Evolutionary conservation across 2,329 filamentous ascomycete genomes (phyloP), one percentile per base, ranked within the genome.

Genomic region (Sclerotinia trifoliorum): DNA sequence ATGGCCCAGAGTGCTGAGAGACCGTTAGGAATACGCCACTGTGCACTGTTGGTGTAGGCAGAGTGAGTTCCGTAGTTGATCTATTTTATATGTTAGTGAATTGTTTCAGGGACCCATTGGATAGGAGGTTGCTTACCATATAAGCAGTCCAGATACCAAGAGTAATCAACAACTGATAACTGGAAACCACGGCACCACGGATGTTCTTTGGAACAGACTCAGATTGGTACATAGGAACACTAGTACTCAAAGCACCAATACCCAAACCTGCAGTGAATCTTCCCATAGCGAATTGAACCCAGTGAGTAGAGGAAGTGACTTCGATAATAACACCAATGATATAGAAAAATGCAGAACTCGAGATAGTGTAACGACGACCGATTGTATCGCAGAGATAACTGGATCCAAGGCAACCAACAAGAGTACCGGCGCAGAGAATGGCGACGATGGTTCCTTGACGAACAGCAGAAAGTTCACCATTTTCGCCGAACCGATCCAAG

Each of bases 121-220:
- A 55, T 5, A 32, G 5, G 10, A 44, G 10, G 13, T 29, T 65
- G 70, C 75, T 73, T 67, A 86, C 81, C 77, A 85, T 82, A 73
- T 86, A 84, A 49, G 83, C 81, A 32, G 79, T 80, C 81, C 83
- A 87, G 76, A 91, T 90, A 60, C 89, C 89, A 39, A 90, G 80
- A 0, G 88, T 91, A 75, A 91, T 88, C 76, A 90, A 86, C 3
- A 91, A 83, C 80, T 91, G 89, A 77, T 90, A 91, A 64, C 83
- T 85, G 1, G 84, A 83, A 39, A 91, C 84, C 51, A 90, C 81
- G 8, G 87, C 81, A 74, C 87, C 87, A 73, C 89, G 85, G 63
- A 91, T 85, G 69, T 86, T 84, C 70, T 86, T 83, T 0, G 89
- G 89, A 3, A 86, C 85, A 67, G 84, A 87, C 78, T 91, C 89